phyloP scores from a whole-genome alignment of 768 basidiomycete species.

The Phylloporus scabripes region DNA sequence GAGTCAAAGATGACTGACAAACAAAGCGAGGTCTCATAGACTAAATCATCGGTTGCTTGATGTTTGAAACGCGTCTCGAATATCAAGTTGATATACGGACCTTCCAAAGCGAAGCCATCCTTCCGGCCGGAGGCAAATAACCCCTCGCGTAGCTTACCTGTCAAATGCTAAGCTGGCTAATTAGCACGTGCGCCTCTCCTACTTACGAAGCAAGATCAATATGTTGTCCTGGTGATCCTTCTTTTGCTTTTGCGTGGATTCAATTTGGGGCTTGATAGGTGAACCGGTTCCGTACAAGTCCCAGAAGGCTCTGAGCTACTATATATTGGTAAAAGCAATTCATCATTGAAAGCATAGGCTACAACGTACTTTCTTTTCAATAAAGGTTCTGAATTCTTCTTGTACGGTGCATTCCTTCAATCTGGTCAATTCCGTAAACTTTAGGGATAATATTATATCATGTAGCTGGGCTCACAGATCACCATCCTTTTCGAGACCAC shows the following conservation, averaged over 20 bases:
- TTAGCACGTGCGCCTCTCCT: neutral
- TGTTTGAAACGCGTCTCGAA: neutral
- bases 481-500: constrained; percentile 68
- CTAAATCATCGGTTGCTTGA: constrained; percentile 31
- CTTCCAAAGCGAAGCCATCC: constrained; percentile 65
- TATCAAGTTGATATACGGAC: constrained; percentile 31
- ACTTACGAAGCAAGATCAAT: constrained; percentile 68
- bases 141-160: constrained; percentile 76
- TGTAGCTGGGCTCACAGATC: constrained; percentile 53
- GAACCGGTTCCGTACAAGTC: constrained; percentile 29
- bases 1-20: constrained; percentile 59
- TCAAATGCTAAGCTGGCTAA: neutral
- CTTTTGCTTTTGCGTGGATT: constrained; percentile 29
- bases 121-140: constrained; percentile 53
- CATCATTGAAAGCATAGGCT: neutral
- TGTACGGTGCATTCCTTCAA: constrained; percentile 56
- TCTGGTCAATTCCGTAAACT: constrained; percentile 37
- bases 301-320: constrained; percentile 48
- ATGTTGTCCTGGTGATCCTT: constrained; percentile 61
- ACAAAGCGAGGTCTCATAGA: constrained; percentile 69
- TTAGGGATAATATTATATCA: neutral
- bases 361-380: constrained; percentile 56
- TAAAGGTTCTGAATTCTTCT: constrained; percentile 61
- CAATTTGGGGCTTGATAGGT: constrained; percentile 5
- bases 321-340: neutral